Conservation (phyloP, 805 yeast genomes). For the Cyberlindnera sargentensis region DNA sequence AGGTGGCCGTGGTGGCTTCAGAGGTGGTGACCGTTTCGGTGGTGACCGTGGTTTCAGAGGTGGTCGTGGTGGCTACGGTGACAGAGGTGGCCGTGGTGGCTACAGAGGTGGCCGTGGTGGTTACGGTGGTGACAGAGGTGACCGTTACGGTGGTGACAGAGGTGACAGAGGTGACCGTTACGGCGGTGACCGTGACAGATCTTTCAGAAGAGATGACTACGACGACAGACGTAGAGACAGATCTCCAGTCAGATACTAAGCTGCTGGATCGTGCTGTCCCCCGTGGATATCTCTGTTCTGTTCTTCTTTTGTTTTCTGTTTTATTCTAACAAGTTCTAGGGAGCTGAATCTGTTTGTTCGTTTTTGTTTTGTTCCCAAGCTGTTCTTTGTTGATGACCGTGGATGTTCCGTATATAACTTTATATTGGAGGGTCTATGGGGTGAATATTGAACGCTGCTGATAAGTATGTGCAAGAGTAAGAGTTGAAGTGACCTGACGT, state of each 20-base stretch:
- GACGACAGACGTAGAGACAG: constrained; percentile 42
- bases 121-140: constrained; percentile 18
- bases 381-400: too few relatives aligned
- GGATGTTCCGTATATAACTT: too few relatives aligned
- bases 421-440: too few relatives aligned
- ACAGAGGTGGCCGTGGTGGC: constrained; percentile 32
- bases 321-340: too few relatives aligned
- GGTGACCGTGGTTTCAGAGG: constrained; percentile 30
- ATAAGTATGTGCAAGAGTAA: too few relatives aligned
- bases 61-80: constrained; percentile 35
- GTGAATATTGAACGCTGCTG: background rate
- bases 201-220: constrained; percentile 19
- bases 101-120: constrained; percentile 34
- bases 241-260: constrained; percentile 68
- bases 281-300: too few relatives aligned
- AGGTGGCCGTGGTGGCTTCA: constrained; percentile 35
- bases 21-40: constrained; percentile 31
- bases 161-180: constrained; percentile 23
- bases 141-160: constrained; percentile 27
- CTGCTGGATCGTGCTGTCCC: background rate
- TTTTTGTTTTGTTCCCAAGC: too few relatives aligned
- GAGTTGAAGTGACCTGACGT: background rate
- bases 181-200: constrained; percentile 5
- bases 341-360: too few relatives aligned
- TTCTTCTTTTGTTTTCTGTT: too few relatives aligned